Conservation (phyloP, 164 flowering plant species). For the Houttuynia cordata region DNA sequence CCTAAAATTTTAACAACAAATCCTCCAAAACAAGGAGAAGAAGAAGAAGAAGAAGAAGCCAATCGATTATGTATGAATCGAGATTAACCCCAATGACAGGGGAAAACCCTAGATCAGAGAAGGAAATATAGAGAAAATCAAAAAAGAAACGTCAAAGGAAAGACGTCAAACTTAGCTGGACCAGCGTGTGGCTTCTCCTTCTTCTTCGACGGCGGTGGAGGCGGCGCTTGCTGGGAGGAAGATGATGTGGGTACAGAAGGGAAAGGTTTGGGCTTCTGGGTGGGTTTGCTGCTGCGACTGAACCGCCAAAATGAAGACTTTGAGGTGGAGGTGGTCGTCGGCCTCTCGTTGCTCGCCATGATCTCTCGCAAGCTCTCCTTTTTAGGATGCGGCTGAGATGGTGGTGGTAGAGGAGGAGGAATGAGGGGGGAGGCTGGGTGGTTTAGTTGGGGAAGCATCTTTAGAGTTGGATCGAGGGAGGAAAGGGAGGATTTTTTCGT, state of each 20-base stretch:
- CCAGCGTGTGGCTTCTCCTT: too few relatives aligned
- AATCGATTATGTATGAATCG: not conserved
- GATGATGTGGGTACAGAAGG: too few relatives aligned
- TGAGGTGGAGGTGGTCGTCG: too few relatives aligned
- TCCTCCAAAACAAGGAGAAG: too few relatives aligned
- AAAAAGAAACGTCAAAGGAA: too few relatives aligned
- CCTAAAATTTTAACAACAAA: too few relatives aligned
- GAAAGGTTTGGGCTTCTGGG: too few relatives aligned
- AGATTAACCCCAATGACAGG: not conserved
- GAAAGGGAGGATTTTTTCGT: conserved; percentile 51
- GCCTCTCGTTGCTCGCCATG: conserved; percentile 25
- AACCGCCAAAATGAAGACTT: conserved; percentile 66
- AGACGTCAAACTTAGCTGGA: too few relatives aligned
- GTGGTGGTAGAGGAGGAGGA: conserved; percentile 2
- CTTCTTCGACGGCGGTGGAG: too few relatives aligned
- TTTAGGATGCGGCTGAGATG: conserved; percentile 15
- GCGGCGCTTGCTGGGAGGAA: too few relatives aligned
- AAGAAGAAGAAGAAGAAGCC: too few relatives aligned
- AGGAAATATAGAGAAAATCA: not conserved
- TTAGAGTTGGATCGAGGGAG: conserved; percentile 37
- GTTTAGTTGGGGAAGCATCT: conserved; percentile 5
- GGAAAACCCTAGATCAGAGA: not conserved
- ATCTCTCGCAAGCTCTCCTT: conserved; percentile 55
- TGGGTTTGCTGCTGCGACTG: conserved; percentile 50
- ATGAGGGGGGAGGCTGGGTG: not conserved